Percentiles rank a stretch among this genome's conserved stretches.
Evolutionary conservation across 2,329 filamentous ascomycete genomes (phyloP).

Genomic region (Aspergillus carbonarius): DNA sequence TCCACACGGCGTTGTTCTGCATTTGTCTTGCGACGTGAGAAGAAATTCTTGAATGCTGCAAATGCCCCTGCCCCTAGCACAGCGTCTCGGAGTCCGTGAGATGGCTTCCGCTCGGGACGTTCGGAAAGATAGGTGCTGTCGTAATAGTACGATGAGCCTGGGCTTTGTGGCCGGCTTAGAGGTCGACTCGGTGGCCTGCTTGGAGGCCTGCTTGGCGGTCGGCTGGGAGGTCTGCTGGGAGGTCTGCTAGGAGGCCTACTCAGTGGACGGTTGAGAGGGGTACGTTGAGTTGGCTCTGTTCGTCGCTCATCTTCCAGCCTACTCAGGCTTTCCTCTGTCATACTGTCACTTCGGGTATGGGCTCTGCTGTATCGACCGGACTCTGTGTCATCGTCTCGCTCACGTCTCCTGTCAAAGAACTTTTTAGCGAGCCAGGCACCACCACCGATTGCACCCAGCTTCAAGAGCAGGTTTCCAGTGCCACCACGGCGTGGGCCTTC

Average conservation of each 20-base stretch:
- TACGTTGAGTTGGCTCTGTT: slow-evolving; percentile 42
- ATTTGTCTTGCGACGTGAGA: slow-evolving; percentile 58
- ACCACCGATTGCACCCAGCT: slow-evolving; percentile 62
- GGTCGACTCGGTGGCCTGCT: slow-evolving; percentile 31
- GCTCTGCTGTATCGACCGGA: slow-evolving; percentile 55
- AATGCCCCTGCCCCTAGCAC: slow-evolving; percentile 69
- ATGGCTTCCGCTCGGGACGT: slow-evolving; percentile 36
- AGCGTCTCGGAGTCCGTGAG: slow-evolving; percentile 58
- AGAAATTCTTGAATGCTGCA: slow-evolving; percentile 56
- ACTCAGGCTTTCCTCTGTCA: slow-evolving; percentile 43
- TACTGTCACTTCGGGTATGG: slow-evolving; percentile 47
- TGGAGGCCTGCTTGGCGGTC: slow-evolving; percentile 34
- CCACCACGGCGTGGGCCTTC: slow-evolving; percentile 51
- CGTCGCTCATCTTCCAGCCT: slow-evolving; percentile 55
- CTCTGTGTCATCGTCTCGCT: slow-evolving; percentile 55
- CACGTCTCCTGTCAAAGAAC: slow-evolving; percentile 55
- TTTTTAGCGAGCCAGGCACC: slow-evolving; percentile 62
- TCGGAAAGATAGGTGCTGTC: slow-evolving; percentile 42
- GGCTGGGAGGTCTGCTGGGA: slow-evolving; percentile 33
- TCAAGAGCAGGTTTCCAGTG: slow-evolving; percentile 61
- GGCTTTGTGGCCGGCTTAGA: slow-evolving; percentile 36
- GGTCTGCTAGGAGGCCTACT: slow-evolving; percentile 35
- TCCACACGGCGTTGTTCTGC: slow-evolving; percentile 62
- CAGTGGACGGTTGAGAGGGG: slow-evolving; percentile 34
- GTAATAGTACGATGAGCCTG: slow-evolving; percentile 39